Base-by-base conservation (phyloP, 73 alveolate species). In the Urostyla sp. region DNA sequence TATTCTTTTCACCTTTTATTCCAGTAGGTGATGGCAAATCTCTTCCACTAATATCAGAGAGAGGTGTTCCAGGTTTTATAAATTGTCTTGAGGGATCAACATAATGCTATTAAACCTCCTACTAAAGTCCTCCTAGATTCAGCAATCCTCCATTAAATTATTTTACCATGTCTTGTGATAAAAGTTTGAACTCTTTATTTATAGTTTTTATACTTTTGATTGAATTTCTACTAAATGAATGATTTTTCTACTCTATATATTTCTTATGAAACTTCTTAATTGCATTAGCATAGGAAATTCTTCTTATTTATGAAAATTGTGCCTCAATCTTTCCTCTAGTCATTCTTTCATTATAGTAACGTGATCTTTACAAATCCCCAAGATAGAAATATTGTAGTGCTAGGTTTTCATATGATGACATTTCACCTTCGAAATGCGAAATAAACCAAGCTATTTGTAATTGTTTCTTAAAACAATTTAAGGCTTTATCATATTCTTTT, bases 1-100 rank as follows among this genome's bases (percentile, higher is more conserved):
- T 27, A 32, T 69, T 69, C 72, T 69, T 45, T 34, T 69, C 83
- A 7, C 83, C 83, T 24, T 69, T 56, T 4, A 50, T 63, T 0
- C 83, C 86, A 10, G 85, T 72, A 3, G 91, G 91, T n/a, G 86
- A 72, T 37, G 91, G 91, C 16, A 81, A 58, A 34, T 72, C 86
- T 67, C 72, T 67, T 4, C 77, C 91, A 72, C 75, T 56, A 20
- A 81, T 81, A 8, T 67, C 80, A 16, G 86, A 50, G 0, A 81
- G 50, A 0, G 91, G 91, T 23, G 91, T 81, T 15, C 82, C 75
- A 15, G 80, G 78, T 21, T 78, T 31, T 2, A 81, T 36, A 31
- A n/a, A 48, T 26, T 48, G 44, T 20, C 55, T 31, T 2, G 67
- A 67, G 16, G 67, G 83, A 48, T 48, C 69, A 20, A 48, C 60